phyloP scores from a whole-genome alignment of 352 stramenopile genomes.

The Phytophthora cajani region DNA sequence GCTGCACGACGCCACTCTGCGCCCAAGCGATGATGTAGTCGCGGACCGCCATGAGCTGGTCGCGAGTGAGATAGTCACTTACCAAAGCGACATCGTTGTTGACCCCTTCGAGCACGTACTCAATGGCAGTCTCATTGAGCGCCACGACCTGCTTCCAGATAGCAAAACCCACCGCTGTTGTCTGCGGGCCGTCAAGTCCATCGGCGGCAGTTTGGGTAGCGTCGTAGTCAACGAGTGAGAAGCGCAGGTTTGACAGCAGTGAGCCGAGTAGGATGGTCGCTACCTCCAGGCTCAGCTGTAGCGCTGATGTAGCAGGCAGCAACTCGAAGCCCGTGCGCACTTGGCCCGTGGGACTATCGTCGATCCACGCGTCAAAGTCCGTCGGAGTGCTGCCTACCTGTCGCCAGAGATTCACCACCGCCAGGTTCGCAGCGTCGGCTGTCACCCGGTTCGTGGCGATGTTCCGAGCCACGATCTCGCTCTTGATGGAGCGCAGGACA shows the following conservation, averaged over 20 bases:
- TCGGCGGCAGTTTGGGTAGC: slow-evolving; percentile 24
- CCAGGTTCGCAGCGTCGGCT: slow-evolving; percentile 51
- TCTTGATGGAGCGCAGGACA: slow-evolving; percentile 68
- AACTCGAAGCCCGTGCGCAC: slow-evolving; percentile 72
- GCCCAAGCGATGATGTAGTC: slow-evolving; percentile 70
- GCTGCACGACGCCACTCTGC: slow-evolving; percentile 43
- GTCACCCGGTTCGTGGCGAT: slow-evolving; percentile 47
- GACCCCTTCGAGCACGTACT: slow-evolving; percentile 57
- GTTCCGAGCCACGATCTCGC: slow-evolving; percentile 57
- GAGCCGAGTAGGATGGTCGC: slow-evolving; percentile 60
- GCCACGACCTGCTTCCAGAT: slow-evolving; percentile 83
- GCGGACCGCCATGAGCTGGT: slow-evolving; percentile 62
- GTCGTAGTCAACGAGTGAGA: slow-evolving; percentile 78
- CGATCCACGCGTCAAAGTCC: slow-evolving; percentile 73
- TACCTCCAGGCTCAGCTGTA: slow-evolving; percentile 68
- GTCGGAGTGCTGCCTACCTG: slow-evolving; percentile 40
- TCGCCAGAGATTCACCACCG: slow-evolving; percentile 60
- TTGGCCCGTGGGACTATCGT: slow-evolving; percentile 53
- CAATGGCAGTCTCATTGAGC: slow-evolving; percentile 66
- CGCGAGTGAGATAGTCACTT: slow-evolving; percentile 61
- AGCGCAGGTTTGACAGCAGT: slow-evolving; percentile 61
- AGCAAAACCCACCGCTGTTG: slow-evolving; percentile 61
- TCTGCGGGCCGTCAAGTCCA: slow-evolving; percentile 11
- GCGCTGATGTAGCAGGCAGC: slow-evolving; percentile 32
- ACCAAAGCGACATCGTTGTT: slow-evolving; percentile 66